phyloP scores from a whole-genome alignment of 2,329 filamentous ascomycete genomes.

The Cladosporium sphaerospermum region DNA sequence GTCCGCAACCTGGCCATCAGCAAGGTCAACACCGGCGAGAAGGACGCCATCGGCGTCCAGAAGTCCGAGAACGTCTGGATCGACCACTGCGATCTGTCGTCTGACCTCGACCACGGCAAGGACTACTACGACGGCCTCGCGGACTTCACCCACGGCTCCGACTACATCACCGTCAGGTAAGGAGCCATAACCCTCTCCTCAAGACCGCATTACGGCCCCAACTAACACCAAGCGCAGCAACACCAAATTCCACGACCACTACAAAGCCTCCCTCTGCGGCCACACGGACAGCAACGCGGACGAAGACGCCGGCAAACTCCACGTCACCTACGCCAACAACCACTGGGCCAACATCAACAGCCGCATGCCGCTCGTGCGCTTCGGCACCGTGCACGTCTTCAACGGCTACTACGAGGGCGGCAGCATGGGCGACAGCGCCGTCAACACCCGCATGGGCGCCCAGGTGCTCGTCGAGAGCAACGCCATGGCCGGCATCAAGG shows the following conservation, averaged over 20 bases:
- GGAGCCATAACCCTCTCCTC: conserved; percentile 31
- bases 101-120: conserved; percentile 55
- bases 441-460: conserved; percentile 39
- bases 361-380: conserved; percentile 57
- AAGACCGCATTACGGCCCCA: conserved; percentile 31
- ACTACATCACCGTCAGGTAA: conserved; percentile 50
- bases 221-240: conserved; percentile 14
- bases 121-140: conserved; percentile 65
- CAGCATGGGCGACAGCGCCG: conserved; percentile 30
- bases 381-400: conserved; percentile 59
- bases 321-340: conserved; percentile 62
- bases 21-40: conserved; percentile 40
- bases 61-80: conserved; percentile 52
- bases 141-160: conserved; percentile 57
- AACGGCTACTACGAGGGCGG: conserved; percentile 44
- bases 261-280: conserved; percentile 55
- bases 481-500: conserved; percentile 30
- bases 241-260: conserved; percentile 52
- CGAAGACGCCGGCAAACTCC: conserved; percentile 57
- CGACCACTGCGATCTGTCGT: conserved; percentile 61
- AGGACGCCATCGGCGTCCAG: conserved; percentile 49
- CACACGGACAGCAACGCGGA: conserved; percentile 53
- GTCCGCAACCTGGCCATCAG: conserved; percentile 51
- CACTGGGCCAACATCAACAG: conserved; percentile 59
- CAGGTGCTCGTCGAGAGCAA: conserved; percentile 40